A percentile compares a stretch with the other conserved stretches of the same genome.
These are phyloP conservation scores for Styphnolobium japonicum DNA, from an alignment of 306 rosid species.

Conservation along the genomic window DNA sequence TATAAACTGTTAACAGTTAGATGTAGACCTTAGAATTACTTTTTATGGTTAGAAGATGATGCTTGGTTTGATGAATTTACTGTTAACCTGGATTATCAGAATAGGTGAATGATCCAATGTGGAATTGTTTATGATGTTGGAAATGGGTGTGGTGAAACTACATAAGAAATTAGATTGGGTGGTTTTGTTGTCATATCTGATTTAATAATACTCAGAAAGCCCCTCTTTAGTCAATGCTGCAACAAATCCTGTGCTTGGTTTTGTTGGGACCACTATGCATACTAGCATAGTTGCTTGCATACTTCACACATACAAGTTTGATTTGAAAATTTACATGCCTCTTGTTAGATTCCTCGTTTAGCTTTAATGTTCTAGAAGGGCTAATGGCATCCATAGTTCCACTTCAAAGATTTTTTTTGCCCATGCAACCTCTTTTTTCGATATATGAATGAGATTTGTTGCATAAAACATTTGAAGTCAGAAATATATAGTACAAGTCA, in stretches of 20 bases:
- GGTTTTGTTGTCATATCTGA: neutral
- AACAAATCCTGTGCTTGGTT: neutral
- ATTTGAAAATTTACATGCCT: neutral
- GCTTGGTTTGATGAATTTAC: neutral
- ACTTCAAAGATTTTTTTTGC: neutral
- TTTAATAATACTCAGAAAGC: neutral
- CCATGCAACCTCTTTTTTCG: neutral
- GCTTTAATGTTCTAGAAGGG: neutral
- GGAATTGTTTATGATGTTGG: neutral
- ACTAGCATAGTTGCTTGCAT: conserved; percentile 5
- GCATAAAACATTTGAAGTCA: neutral
- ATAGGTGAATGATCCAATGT: neutral
- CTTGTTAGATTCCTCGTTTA: neutral
- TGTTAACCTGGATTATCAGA: neutral
- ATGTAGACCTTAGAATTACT: neutral
- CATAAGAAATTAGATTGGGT: neutral
- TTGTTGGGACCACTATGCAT: neutral
- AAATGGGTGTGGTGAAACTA: neutral
- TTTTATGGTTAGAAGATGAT: neutral
- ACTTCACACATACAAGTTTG: neutral
- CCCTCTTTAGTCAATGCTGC: neutral
- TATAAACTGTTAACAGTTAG: neutral
- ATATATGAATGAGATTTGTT: conserved; percentile 2
- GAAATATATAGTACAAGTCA: neutral
- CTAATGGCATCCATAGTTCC: neutral